Base-by-base conservation (phyloP, 805 yeast genomes). In the Brettanomyces anomalus region DNA sequence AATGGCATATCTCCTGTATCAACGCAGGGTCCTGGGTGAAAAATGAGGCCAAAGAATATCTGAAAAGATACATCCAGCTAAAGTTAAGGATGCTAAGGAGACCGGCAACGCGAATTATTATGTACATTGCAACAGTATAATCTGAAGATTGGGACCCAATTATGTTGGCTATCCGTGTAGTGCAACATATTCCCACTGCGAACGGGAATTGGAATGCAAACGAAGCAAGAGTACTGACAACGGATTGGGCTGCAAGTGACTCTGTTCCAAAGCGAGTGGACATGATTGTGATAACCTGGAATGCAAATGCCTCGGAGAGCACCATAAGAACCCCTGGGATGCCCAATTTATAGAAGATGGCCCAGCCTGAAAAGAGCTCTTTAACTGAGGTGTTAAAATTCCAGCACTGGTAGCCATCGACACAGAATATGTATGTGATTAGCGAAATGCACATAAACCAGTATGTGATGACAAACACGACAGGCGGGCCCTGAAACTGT, bases 381-480 rank as follows among this genome's bases (percentile, higher is more conserved):
- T 37, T 40, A 4, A 53, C 20, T 6, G 49, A 46, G n/a, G 60
- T 44, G 21, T 54, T 46, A 4, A 48, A 43, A n/a, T 57, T 56
- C 87, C 88, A 81, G 52, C 90, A 83, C 50, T 74, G 72, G 37
- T 65, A 65, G 3, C 88, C 89, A 52, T 81, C 85, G 32, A 81
- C 58, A 41, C 66, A 67, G 4, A 68, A 47, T 2, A 75, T 79
- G 56, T 84, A 85, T 1, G 62, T 46, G 31, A 77, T 52, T 40
- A 84, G 55, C 30, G 74, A 61, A 15, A 67, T 37, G 24, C 81
- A 76, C 85, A 82, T 81, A 43, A 77, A 53, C 79, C 85, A 82
- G 56, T 79, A 77, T 13, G 85, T 79, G 18, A 77, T 65, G 3
- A 77, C 78, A 21, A 81, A 83, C 7, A 87, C 71, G 17, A 79